phyloP scores from a whole-genome alignment of 495 filamentous ascomycete genomes.

The Cudoniella acicularis region DNA sequence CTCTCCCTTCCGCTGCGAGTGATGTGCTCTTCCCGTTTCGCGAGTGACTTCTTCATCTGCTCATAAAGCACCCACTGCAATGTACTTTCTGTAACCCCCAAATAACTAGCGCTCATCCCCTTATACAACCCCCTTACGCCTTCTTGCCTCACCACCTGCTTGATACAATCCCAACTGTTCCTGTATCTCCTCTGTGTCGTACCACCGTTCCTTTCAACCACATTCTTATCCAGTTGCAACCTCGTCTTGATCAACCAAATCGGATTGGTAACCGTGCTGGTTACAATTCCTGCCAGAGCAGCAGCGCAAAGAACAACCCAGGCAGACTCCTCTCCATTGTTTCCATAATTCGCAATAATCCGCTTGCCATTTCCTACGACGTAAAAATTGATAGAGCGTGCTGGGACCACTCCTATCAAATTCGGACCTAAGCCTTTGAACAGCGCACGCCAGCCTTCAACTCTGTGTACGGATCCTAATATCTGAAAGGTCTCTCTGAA shows the following conservation, averaged over 20 bases:
- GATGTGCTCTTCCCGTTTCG: slow-evolving; percentile 52
- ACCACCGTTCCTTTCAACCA: slow-evolving; percentile 48
- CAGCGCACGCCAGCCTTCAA: slow-evolving; percentile 77
- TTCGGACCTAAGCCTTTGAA: slow-evolving; percentile 90
- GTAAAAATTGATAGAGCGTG: slow-evolving; percentile 83
- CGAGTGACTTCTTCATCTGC: slow-evolving; percentile 67
- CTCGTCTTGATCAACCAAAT: slow-evolving; percentile 93
- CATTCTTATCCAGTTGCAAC: slow-evolving; percentile 77
- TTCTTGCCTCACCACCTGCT: slow-evolving; percentile 72
- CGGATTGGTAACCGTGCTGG: slow-evolving; percentile 83
- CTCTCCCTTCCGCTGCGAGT: slow-evolving; percentile 47
- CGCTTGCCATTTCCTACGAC: slow-evolving; percentile 86
- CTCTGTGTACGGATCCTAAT: slow-evolving; percentile 66
- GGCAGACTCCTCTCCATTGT: slow-evolving; percentile 60
- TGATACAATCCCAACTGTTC: slow-evolving; percentile 77
- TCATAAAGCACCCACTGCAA: slow-evolving; percentile 88
- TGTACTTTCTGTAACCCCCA: slow-evolving; percentile 81
- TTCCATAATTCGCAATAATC: slow-evolving; percentile 62
- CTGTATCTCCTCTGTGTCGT: slow-evolving; percentile 61
- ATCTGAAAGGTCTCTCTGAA: slow-evolving; percentile 79
- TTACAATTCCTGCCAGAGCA: slow-evolving; percentile 70
- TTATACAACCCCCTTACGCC: slow-evolving; percentile 77
- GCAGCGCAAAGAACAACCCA: slow-evolving; percentile 72
- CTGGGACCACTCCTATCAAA: slow-evolving; percentile 81
- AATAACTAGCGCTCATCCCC: slow-evolving; percentile 81